Evolutionary conservation across 2,329 filamentous ascomycete genomes (phyloP), one percentile per base, ranked within the genome.

Genomic region (Fusarium goolgardi): DNA sequence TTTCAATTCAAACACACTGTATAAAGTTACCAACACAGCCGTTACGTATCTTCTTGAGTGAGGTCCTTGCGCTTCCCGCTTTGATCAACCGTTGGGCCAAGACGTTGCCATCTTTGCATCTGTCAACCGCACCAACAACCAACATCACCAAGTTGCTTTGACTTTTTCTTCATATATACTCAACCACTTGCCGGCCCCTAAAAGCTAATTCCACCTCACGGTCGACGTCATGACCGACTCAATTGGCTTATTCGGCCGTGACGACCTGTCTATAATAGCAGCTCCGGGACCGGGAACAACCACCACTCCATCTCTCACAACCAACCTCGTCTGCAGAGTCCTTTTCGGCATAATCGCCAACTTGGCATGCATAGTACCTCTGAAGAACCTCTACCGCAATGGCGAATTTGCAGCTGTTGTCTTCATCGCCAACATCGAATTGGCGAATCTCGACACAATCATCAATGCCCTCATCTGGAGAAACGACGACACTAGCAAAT

Each of bases 391-490:
- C 35, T 79, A 79, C 72, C 79, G 81, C 41, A 84, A 86, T 57
- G 82, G 85, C 23, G 86, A 88, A 73, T 81, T 88, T 59, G 82
- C 84, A 3, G 86, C 84, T 37, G 78, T 80, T 60, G 76, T 85
- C 52, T 80, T 87, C 68, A 82, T 87, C 66, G 54, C 76, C 70
- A 80, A 78, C 56, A 78, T 84, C 62, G 77, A 81, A 57, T 23
- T 84, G 53, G 72, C 81, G 71, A 86, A 86, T 75, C n/a, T 83
- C 41, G 72, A 83, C 55, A 83, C 82, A 47, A 73, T 85, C 55
- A 31, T 84, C 77, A 85, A 85, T 75, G 76, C 85, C 1, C 77
- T 85, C 27, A 78, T 87, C 65, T 89, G 86, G 86, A 81, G 77
- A 60, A 75, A 83, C 71, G 79, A 88, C 71, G 75, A 87, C 72